phyloP scores from a whole-genome alignment of 352 stramenopile species.

The Phytophthora pluvialis region DNA sequence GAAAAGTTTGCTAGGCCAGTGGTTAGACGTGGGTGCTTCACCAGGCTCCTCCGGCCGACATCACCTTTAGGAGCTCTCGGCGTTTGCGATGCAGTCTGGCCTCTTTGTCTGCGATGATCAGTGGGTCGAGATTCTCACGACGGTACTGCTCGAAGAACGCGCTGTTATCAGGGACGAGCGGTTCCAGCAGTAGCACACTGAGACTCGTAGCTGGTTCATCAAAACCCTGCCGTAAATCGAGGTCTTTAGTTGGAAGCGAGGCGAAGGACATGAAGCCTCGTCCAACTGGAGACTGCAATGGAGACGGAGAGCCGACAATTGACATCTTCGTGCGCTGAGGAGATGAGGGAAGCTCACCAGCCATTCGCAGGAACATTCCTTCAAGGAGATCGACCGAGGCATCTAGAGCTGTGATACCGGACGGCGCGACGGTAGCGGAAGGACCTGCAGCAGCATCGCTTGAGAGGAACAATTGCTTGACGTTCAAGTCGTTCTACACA shows the following conservation, averaged over 20 bases:
- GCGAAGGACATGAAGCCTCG: constrained; percentile 11
- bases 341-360: constrained; percentile 12
- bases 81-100: constrained; percentile 45
- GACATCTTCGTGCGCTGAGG: constrained; percentile 2
- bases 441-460: not conserved
- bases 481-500: constrained; percentile 17
- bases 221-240: not conserved
- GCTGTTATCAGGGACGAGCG: constrained; percentile 11
- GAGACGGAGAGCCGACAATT: not conserved
- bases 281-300: constrained; percentile 9
- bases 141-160: constrained; percentile 37
- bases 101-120: constrained; percentile 38
- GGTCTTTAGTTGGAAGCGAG: not conserved
- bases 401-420: not conserved
- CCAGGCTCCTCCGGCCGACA: constrained; percentile 34
- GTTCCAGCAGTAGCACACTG: constrained; percentile 14
- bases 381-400: constrained; percentile 18
- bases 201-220: not conserved
- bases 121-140: constrained; percentile 23
- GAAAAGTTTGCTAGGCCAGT: not conserved
- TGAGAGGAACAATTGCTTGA: constrained; percentile 21
- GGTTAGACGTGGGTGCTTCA: not conserved
- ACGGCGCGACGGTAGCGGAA: not conserved
- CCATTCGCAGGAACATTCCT: constrained; percentile 26
- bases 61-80: constrained; percentile 55